Base-by-base conservation (phyloP, 116 monocot genomes). In the Dioscorea cayenensis region DNA sequence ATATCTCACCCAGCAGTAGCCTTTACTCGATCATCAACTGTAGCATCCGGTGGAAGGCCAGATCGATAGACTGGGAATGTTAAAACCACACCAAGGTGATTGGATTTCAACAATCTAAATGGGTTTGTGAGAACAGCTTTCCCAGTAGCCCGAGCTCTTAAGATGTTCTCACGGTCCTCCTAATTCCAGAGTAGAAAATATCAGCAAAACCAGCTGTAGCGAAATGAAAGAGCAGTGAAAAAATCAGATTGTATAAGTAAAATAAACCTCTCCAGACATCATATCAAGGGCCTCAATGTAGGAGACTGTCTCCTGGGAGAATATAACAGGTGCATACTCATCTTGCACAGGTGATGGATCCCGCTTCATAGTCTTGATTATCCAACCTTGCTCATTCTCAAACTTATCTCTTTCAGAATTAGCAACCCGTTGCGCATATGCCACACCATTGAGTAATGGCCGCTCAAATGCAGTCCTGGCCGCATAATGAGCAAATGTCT, bases 41-140 rank as follows among this genome's bases (percentile, higher is more conserved):
- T 71, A 19, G 85, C 89, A 73, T 84, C 87, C 19, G 58, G 28
- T 71, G 86, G 75, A 51, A 99, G 76, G 70, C 78, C 83, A 19
- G 49, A 73, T 22, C 75, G 77, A 69, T 90, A 94, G 0, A 99
- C 99, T 20, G 99, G 99, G 76, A 94, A 94, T 66, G 99, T 99
- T 35, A 99, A 77, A 60, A 99, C 88, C 21, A 99, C 99, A 68
- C 99, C 97, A 4, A 99, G 83, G 74, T 99, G 97, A 78, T 99
- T 93, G 29, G 62, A 62, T 9, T 91, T 89, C 22, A 95, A 80
- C 58, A 99, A 78, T 71, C 86, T 76, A 61, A 99, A 99, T 25
- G 99, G 99, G 6, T 78, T 90, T 65, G 99, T 99, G 64, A 99
- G 90, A 67, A 99, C 99, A 70, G 99, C 91, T 80, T 99, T 99